phyloP scores from a whole-genome alignment of 2,329 filamentous ascomycete species.

The Ophiostoma perfectum region DNA sequence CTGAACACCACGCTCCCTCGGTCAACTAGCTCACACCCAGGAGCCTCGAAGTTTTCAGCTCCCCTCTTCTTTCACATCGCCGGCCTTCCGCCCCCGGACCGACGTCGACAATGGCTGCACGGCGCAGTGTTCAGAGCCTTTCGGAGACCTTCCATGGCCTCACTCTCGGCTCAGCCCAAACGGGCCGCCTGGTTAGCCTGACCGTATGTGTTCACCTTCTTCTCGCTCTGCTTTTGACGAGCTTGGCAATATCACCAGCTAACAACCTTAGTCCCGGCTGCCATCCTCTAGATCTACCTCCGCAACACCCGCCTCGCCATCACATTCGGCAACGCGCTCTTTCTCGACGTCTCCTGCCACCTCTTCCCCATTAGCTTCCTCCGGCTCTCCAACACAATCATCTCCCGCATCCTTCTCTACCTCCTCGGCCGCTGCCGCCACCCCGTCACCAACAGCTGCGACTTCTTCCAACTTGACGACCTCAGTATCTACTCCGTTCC shows the following conservation, averaged over 20 bases:
- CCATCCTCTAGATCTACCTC: neutral
- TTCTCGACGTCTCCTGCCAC: conserved; percentile 2
- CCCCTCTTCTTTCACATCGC: neutral
- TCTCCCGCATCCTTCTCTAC: conserved; percentile 8
- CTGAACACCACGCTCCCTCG: neutral
- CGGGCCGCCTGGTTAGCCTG: conserved; percentile 10
- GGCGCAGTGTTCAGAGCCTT: conserved; percentile 22
- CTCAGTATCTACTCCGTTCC: neutral
- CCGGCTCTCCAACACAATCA: neutral
- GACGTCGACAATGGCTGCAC: conserved; percentile 24
- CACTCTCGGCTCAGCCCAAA: conserved; percentile 12
- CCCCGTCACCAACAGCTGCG: conserved; percentile 1
- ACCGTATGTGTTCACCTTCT: neutral
- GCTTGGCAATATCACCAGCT: neutral
- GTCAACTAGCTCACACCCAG: neutral
- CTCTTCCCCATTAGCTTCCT: neutral
- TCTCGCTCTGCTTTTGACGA: neutral
- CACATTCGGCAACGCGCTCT: neutral
- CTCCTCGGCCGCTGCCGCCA: conserved; percentile 4
- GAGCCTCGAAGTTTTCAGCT: neutral
- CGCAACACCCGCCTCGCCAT: conserved; percentile 4
- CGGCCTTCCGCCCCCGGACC: neutral
- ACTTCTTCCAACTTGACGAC: neutral
- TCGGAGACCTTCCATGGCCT: conserved; percentile 23
- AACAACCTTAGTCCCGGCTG: neutral